Evolutionary conservation across 352 stramenopile genomes (phyloP), one percentile per base, ranked within the genome.

Genomic region (Stephanocyclus meneghinianus): DNA sequence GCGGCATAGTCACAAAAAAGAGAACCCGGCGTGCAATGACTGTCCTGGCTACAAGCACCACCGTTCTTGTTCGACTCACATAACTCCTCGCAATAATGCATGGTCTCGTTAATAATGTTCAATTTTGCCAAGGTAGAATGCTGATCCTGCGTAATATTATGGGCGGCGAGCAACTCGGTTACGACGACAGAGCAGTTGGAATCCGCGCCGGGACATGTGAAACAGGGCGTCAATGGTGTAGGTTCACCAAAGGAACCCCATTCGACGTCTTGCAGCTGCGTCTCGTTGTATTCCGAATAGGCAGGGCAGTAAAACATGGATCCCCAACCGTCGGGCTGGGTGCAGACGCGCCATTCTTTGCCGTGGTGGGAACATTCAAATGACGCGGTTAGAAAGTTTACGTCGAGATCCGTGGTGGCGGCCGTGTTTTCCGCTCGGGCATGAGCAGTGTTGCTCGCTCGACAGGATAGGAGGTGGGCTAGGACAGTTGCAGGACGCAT

Each of bases 201-300:
- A 32, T 59, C n/a, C 16, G 50, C 16, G 10, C 50, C 50, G 15
- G 50, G 50, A 59, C 50, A 59, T 11, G 50, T 59, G 50, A 59
- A 59, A 26, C 50, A 59, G 3, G 50, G 50, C 50, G 50, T 32
- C 2, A 59, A 32, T 15, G 50, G 50, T 15, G 50, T 59, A 26
- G 50, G 15, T 15, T 32, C 18, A 3, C 50, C 50, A n/a, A 59
- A 32, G 8, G 16, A 1, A n/a, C 15, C 50, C 50, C 15, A 26
- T 59, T 26, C 50, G 30, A 59, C 10, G 0, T 15, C n/a, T 59
- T 26, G 13, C 50, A 59, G 18, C 18, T 59, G 15, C 8, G 50
- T 59, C 16, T 59, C 50, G 18, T 59, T 59, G 4, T 32, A 32
- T 3, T 59, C 2, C 5, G 50, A 59, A 32, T 59, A 59, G 10